phyloP scores from a whole-genome alignment of 1,139 yeast genomes.

The Debaryomycetaceae sp. region DNA sequence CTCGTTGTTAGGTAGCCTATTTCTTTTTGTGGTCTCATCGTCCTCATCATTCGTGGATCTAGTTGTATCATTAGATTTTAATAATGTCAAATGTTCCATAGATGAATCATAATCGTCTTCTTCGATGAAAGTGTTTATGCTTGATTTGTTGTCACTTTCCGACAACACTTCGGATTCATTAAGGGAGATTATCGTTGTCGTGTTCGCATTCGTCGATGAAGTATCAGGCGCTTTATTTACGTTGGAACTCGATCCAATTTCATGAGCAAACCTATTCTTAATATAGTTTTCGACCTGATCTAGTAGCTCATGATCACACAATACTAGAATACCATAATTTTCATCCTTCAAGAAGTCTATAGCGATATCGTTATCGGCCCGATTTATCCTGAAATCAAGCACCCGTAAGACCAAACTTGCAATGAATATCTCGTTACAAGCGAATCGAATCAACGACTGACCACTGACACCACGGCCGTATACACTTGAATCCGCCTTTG shows the following conservation, averaged over 20 bases:
- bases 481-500: neutral
- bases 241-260: slow-evolving; percentile 4
- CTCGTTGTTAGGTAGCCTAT: neutral
- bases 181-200: slow-evolving; percentile 9
- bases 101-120: slow-evolving; percentile 20
- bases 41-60: slow-evolving; percentile 13
- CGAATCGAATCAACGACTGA: neutral
- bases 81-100: slow-evolving; percentile 18
- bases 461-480: neutral
- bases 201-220: neutral
- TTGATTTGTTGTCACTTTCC: slow-evolving; percentile 9
- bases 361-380: slow-evolving; percentile 11
- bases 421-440: slow-evolving; percentile 29
- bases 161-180: slow-evolving; percentile 3
- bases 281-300: slow-evolving; percentile 29
- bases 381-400: slow-evolving; percentile 14
- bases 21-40: slow-evolving; percentile 1
- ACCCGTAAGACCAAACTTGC: slow-evolving; percentile 27
- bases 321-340: slow-evolving; percentile 24
- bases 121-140: slow-evolving; percentile 4
- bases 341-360: slow-evolving; percentile 32
- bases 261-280: slow-evolving; percentile 4
- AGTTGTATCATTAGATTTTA: slow-evolving; percentile 23
- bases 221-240: neutral
- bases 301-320: slow-evolving; percentile 28